Evolutionary conservation across 202 grass and related monocot genomes (phyloP), one percentile per base, ranked within the genome.

Genomic region (Elaeis oleifera): DNA sequence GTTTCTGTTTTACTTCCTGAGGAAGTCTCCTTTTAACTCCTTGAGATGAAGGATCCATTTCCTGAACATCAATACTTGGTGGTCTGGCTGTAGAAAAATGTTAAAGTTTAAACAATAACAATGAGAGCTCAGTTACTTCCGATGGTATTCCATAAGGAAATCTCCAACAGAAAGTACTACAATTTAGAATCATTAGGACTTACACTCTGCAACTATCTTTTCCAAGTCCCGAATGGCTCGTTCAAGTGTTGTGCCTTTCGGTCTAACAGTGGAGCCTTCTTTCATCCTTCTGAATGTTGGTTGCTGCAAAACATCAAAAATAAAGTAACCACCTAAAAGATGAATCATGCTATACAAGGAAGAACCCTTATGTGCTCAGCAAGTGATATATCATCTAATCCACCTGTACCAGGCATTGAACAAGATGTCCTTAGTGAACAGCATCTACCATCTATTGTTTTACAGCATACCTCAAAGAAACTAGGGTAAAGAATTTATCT

Each of bases 181-280:
- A 44, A 16, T 59, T 67, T 36, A 11, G 26, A 16, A 44, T 26
- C 29, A 32, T 63, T 72, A 23, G 26, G 72, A 79, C 81, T 94
- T 78, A 99, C 95, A 94, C 74, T 82, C 78, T 53, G 80, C 78
- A 79, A 78, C 95, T 78, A 90, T 78, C 80, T 89, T 94, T 76
- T 94, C 82, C 51, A 99, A 75, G 74, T 99, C 95, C 5, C 81
- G 76, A 51, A 99, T 99, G 64, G 95, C 88, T 76, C 95, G 83
- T 72, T 99, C 95, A 65, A 99, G 85, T 70, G 84, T 84, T 27
- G 88, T 89, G 39, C 95, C 88, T 82, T 99, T 99, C 56, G 95
- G 79, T 78, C 90, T 94, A 32, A 76, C 74, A 71, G 84, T 74
- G 64, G 94, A 76, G 74, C 94, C 83, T 69, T 90, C 95, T 74